These are phyloP conservation scores for Chamaecrista fasciculata DNA, from an alignment of 306 rosid genomes.

Conservation along the genomic window DNA sequence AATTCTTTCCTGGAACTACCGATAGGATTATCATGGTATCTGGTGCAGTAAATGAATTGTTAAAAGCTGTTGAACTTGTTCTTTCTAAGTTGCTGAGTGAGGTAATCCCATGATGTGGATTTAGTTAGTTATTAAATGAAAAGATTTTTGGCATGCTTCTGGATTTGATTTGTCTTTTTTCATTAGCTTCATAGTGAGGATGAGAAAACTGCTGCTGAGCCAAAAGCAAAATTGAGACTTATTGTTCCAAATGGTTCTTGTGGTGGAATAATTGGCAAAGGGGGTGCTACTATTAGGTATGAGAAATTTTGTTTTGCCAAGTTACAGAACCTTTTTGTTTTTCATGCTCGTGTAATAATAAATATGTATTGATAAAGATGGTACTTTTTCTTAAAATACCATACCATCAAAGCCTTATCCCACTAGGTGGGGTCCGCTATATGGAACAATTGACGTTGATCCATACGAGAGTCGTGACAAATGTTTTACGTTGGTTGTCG, in stretches of 20 bases:
- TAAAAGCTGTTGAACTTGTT: slow-evolving; percentile 83
- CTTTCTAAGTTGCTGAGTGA: slow-evolving; percentile 88
- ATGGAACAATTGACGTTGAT: too few relatives aligned
- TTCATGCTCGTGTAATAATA: slow-evolving; percentile 8
- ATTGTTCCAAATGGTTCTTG: slow-evolving; percentile 93
- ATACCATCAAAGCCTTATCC: too few relatives aligned
- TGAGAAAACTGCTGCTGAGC: slow-evolving; percentile 71
- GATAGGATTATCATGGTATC: slow-evolving; percentile 97
- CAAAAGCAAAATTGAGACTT: slow-evolving; percentile 80
- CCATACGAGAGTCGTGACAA: too few relatives aligned
- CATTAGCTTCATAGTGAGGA: slow-evolving; percentile 78
- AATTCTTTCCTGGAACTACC: slow-evolving; percentile 97
- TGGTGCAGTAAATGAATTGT: slow-evolving; percentile 68
- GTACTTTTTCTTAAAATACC: slow-evolving; percentile 6
- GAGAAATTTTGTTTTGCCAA: slow-evolving; percentile 24
- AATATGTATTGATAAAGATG: background rate
- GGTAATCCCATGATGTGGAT: slow-evolving; percentile 48
- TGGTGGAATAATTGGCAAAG: slow-evolving; percentile 98
- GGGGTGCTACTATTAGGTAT: slow-evolving; percentile 97
- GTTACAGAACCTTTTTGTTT: slow-evolving; percentile 22
- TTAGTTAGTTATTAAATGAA: slow-evolving; percentile 19
- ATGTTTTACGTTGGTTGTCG: too few relatives aligned
- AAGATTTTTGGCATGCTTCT: slow-evolving; percentile 18
- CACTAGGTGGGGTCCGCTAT: too few relatives aligned
- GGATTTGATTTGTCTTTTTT: slow-evolving; percentile 23